Evolutionary conservation across 495 filamentous ascomycete genomes (phyloP), one percentile per base, ranked within the genome.

Genomic region (Aspergillus homomorphus): DNA sequence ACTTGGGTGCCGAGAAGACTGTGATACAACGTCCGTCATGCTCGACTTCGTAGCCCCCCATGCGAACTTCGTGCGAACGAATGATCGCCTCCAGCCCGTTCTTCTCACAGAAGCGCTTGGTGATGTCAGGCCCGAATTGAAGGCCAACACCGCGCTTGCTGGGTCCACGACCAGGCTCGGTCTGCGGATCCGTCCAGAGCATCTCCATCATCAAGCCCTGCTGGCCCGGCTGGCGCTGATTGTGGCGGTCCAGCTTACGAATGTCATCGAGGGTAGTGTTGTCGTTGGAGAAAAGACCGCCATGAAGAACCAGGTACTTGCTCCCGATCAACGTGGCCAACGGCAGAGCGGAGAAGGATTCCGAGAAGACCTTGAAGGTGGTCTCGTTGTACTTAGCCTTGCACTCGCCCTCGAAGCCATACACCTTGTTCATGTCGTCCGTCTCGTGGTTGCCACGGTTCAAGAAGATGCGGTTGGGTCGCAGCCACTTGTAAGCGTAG

Each of bases 361-460:
- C 94, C 2, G 94, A 98, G 79, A 99, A 99, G 45, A 97, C 82
- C 77, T 96, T 98, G 84, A 96, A 99, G 22, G 89, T 84, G 52
- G 88, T 84, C 72, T 99, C 94, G 73, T 87, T 96, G 74, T 99
- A 99, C 75, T 99, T 99, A 58, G 90, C 90, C 69, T 90, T 91
- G 76, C 95, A 98, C 69, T 99, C 94, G 66, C 95, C 94, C 69
- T 98, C 94, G 66, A 99, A 99, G 51, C 94, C 94, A 68, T 99
- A 98, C 23, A 94, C 92, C 69, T 90, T 86, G 79, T 99, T 99
- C 94, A 99, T 99, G 72, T 98, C 94, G 70, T 99, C 94, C 58
- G 94, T 98, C 76, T 99, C 94, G 77, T 99, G 94, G 74, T 99
- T 99, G 60, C 94, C 94, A 51, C 94, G 87, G 81, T 99, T 99